These are phyloP conservation scores for Apiospora saccharicola DNA, from an alignment of 2,329 filamentous ascomycete genomes.

Conservation along the genomic window DNA sequence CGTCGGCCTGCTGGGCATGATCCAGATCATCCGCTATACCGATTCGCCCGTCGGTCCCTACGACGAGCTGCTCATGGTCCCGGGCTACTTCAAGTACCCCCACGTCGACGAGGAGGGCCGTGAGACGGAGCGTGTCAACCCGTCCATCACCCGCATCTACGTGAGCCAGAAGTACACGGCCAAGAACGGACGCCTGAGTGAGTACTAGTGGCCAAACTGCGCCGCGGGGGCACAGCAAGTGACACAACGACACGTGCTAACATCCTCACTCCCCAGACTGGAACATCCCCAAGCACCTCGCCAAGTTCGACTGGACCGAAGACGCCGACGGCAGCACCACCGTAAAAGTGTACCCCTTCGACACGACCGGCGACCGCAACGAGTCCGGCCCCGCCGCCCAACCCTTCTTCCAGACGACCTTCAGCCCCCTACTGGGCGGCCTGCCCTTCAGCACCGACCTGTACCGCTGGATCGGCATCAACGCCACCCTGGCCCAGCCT, in stretches of 20 bases:
- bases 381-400: slow-evolving; percentile 24
- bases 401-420: slow-evolving; percentile 39
- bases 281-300: slow-evolving; percentile 46
- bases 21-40: slow-evolving; percentile 43
- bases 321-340: slow-evolving; percentile 29
- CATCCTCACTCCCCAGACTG: slow-evolving; percentile 35
- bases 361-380: slow-evolving; percentile 23
- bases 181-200: slow-evolving; percentile 41
- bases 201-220: too few species aligned
- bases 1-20: slow-evolving; percentile 38
- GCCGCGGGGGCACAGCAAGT: too few species aligned
- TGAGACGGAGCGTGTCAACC: slow-evolving; percentile 29
- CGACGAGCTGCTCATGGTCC: slow-evolving; percentile 43
- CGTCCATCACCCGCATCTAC: slow-evolving; percentile 44
- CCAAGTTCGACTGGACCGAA: slow-evolving; percentile 40
- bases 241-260: not conserved
- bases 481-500: slow-evolving; percentile 37
- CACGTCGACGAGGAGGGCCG: slow-evolving; percentile 18
- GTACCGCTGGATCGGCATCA: slow-evolving; percentile 35
- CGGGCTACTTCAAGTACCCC: slow-evolving; percentile 37
- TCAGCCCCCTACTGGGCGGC: slow-evolving; percentile 31
- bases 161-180: slow-evolving; percentile 42
- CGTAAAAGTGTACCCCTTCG: slow-evolving; percentile 36
- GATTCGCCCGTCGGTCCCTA: slow-evolving; percentile 43
- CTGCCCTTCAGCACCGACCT: slow-evolving; percentile 33